Base-by-base conservation (phyloP, 2,329 filamentous ascomycete genomes). In the Ceratocystis destructans region DNA sequence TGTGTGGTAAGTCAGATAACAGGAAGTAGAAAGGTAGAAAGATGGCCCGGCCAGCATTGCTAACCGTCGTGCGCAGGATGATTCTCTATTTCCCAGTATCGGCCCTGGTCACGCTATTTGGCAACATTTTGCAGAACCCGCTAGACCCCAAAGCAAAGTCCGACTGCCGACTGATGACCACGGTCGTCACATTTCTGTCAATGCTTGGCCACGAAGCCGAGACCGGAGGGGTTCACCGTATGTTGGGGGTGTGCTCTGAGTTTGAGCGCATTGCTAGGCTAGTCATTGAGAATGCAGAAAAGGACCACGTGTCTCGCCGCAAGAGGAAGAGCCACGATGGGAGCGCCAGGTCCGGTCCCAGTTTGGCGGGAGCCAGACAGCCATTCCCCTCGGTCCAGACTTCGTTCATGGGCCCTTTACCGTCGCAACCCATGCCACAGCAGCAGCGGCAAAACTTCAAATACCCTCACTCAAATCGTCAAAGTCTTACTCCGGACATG, bases 31-130 rank as follows among this genome's bases (percentile, higher is more conserved):
- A 45, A 45, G 44, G 1, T n/a, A 22, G 46, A 0, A 15, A 53
- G 41, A 41, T 64, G 25, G 31, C 59, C 48, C 62, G 37, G 20
- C 31, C 5, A 33, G 3, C 48, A 31, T 5, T 22, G 20, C 44
- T 55, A 63, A 64, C 33, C n/a, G 33, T 12, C 66, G 53, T 25
- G 44, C 8, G 68, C 31, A 87, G 84, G 90, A 82, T 99, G 73
- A 90, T 96, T 70, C 79, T 97, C 10, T 99, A 99, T 76, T 99
- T 96, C 76, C 94, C 94, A 0, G 92, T 99, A 7, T 96, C 94
- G 0, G 89, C 94, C 0, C 82, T 97, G 3, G 91, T 99, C 57
- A 97, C 94, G 0, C 79, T 99, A 1, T 99, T 99, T 72, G 92
- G 93, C 68, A 96, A 97, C 72, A 95, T 97, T 61, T 77, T 99